phyloP scores from a whole-genome alignment of 139 green algal genomes.

The Chlamydomonas urium region DNA sequence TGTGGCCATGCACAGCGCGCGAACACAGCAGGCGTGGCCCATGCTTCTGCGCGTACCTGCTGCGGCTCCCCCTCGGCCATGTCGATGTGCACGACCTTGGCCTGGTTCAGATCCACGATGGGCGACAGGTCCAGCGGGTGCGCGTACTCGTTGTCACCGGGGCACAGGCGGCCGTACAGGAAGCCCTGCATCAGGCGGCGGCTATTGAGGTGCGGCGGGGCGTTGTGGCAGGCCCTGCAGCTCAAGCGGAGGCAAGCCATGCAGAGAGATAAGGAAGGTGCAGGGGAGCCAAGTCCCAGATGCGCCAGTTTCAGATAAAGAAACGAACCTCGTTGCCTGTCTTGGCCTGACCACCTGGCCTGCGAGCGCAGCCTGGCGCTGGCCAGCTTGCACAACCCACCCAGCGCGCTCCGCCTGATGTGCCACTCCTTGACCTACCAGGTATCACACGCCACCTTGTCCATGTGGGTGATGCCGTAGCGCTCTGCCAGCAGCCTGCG shows the following conservation, averaged over 20 bases:
- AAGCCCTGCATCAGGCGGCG: conserved; percentile 54
- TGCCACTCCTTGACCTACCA: no score
- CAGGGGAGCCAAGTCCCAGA: background rate
- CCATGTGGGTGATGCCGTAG: conserved; percentile 43
- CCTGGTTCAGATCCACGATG: conserved; percentile 67
- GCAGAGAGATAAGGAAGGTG: background rate
- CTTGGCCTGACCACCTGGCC: no score
- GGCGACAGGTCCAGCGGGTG: conserved; percentile 52
- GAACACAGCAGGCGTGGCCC: no score
- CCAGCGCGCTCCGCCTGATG: no score
- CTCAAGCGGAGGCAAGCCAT: background rate
- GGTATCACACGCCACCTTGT: conserved; percentile 20
- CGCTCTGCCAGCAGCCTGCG: conserved; percentile 50
- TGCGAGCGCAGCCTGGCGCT: no score
- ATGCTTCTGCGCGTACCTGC: no score
- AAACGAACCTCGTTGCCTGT: no score
- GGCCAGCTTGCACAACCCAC: no score
- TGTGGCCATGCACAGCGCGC: no score
- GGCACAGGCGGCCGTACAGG: conserved; percentile 21
- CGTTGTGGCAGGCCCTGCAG: conserved; percentile 32
- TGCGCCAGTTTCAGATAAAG: no score
- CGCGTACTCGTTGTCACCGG: conserved; percentile 62
- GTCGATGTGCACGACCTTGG: conserved; percentile 53
- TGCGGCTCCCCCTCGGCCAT: conserved; percentile 32
- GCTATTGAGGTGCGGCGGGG: conserved; percentile 23